Evolutionary conservation across 495 filamentous ascomycete genomes (phyloP), one percentile per base, ranked within the genome.

Genomic region (Physcia stellaris): DNA sequence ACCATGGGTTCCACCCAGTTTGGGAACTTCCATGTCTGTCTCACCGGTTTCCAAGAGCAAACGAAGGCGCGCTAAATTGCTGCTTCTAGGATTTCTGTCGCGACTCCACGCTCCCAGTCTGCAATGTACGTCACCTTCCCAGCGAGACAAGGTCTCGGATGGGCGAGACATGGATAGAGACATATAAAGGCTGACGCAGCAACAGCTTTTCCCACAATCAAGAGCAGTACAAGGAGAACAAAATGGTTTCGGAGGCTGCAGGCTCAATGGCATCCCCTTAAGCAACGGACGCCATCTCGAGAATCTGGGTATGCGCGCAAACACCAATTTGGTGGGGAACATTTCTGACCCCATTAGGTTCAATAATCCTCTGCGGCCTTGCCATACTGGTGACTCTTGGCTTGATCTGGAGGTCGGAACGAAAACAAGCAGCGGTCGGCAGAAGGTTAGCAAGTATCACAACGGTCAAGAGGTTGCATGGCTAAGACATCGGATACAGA

Each of bases 51-150:
- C 9, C 44, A 38, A 52, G 38, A 45, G 47, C 24, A 35, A 32
- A n/a, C n/a, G n/a, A n/a, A n/a, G n/a, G n/a, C n/a, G n/a, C n/a
- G n/a, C n/a, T n/a, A n/a, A n/a, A n/a, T n/a, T n/a, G n/a, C n/a
- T 35, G 51, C 35, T 48, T 45, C 57, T 50, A 93, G 83, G 66
- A 90, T 63, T 94, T 99, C 58, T 99, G 90, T 76, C 80, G 82
- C 51, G 85, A 94, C 65, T 86, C 86, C 46, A 95, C 88, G 45
- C 68, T 99, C 53, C 90, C 90, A 46, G 75, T 94, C 47, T 95
- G 87, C 74, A 94, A 94, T 72, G 88, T 96, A 73, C 45, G 88
- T 77, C 40, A 28, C 18, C 45, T n/a, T n/a, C n/a, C n/a, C n/a
- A n/a, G n/a, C n/a, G n/a, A n/a, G n/a, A n/a, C n/a, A n/a, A n/a